Conservation (phyloP, 2,329 filamentous ascomycete genomes). For the Chrysosporium keratinophilum region DNA sequence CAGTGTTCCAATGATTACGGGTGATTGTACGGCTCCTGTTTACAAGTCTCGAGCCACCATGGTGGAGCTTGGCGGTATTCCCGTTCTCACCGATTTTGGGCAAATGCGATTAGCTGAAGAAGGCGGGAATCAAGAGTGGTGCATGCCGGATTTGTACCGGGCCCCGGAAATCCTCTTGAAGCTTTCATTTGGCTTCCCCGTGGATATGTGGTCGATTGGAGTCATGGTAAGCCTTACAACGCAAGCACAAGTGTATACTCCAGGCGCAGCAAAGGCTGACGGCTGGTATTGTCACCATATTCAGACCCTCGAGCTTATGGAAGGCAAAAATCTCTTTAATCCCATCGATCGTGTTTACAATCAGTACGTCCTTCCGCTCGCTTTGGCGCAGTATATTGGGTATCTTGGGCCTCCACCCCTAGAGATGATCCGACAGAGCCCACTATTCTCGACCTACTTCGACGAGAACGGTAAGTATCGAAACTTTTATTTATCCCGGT, state of each 20-base stretch:
- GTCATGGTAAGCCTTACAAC: constrained; percentile 18
- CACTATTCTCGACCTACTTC: constrained; percentile 17
- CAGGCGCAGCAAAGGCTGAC: too few relatives aligned
- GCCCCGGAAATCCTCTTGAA: constrained; percentile 20
- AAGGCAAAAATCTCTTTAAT: constrained; percentile 23
- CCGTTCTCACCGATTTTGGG: constrained; percentile 22
- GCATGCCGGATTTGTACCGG: constrained; percentile 22
- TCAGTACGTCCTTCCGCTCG: constrained; percentile 23
- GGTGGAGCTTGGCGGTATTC: constrained; percentile 11
- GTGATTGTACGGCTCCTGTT: constrained; percentile 3
- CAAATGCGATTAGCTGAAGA: constrained; percentile 11
- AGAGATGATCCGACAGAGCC: constrained; percentile 19
- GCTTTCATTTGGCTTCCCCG: constrained; percentile 18
- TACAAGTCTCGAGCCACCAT: constrained; percentile 12
- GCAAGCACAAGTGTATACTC: neutral
- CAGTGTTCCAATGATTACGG: constrained; percentile 10
- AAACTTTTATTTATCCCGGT: too few relatives aligned
- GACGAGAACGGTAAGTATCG: too few relatives aligned
- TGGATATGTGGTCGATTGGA: constrained; percentile 23
- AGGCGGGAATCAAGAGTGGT: constrained; percentile 15
- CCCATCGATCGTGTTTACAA: constrained; percentile 20
- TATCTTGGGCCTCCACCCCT: constrained; percentile 22
- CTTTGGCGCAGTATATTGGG: constrained; percentile 23
- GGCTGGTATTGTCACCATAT: too few relatives aligned
- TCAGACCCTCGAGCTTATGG: constrained; percentile 16